phyloP scores from a whole-genome alignment of 2,329 filamentous ascomycete genomes.

The Trichoderma arundinaceum region DNA sequence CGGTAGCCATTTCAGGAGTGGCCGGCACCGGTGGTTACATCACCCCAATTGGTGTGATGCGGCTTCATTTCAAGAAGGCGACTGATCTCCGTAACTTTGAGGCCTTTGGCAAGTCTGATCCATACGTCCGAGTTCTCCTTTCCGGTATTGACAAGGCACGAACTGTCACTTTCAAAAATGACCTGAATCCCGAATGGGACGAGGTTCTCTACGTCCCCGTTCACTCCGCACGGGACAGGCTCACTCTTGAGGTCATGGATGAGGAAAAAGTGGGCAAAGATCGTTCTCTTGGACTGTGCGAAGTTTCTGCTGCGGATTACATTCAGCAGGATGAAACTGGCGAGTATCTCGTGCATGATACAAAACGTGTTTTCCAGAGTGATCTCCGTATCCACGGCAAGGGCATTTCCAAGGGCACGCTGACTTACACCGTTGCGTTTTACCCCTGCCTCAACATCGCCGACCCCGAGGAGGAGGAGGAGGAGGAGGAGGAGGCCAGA shows the following conservation, averaged over 20 bases:
- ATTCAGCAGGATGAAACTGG: conserved; percentile 77
- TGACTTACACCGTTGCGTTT: conserved; percentile 86
- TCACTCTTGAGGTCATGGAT: conserved; percentile 95
- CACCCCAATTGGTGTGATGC: conserved; percentile 92
- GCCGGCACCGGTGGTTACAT: conserved; percentile 86
- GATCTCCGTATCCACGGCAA: conserved; percentile 76
- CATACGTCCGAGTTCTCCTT: conserved; percentile 85
- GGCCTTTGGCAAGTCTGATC: conserved; percentile 94
- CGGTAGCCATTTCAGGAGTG: conserved; percentile 82
- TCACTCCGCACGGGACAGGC: conserved; percentile 80
- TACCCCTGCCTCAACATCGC: conserved; percentile 86
- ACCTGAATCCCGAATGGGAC: conserved; percentile 93
- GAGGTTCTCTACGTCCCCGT: conserved; percentile 94
- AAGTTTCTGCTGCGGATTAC: conserved; percentile 79
- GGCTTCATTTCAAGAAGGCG: conserved; percentile 87
- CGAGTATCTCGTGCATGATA: conserved; percentile 79
- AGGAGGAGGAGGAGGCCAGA: conserved; percentile 51
- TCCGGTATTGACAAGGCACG: conserved; percentile 89
- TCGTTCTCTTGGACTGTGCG: conserved; percentile 80
- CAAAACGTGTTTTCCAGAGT: conserved; percentile 70
- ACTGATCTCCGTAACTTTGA: conserved; percentile 88
- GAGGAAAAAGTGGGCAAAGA: conserved; percentile 92
- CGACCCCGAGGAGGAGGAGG: conserved; percentile 86
- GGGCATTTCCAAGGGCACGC: conserved; percentile 74
- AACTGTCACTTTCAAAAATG: conserved; percentile 95